phyloP scores from a whole-genome alignment of 208 protist genomes.

The Crithidia sp. region DNA sequence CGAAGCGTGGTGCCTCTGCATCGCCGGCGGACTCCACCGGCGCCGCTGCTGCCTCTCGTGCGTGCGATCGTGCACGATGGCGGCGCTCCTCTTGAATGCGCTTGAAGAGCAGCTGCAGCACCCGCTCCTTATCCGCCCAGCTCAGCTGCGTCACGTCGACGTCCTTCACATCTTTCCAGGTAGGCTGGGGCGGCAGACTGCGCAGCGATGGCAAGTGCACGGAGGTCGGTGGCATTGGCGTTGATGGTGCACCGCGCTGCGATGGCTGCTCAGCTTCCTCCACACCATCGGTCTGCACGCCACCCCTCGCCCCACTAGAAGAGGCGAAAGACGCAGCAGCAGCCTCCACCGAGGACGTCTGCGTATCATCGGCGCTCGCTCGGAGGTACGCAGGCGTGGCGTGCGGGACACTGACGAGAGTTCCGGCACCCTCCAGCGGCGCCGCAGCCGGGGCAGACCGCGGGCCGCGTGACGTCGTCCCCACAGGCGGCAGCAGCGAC shows the following conservation, averaged over 20 bases:
- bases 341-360: neutral
- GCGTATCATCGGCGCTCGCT: neutral
- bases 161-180: constrained; percentile 55
- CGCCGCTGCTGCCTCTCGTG: neutral
- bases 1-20: neutral
- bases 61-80: constrained; percentile 1
- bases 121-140: constrained; percentile 92
- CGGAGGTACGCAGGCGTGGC: constrained; percentile 15
- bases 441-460: neutral
- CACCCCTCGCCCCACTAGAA: neutral
- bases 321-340: neutral
- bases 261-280: neutral
- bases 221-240: neutral
- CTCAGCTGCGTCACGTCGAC: constrained; percentile 80
- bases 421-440: neutral
- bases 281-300: neutral
- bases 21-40: neutral
- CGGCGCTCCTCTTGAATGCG: constrained; percentile 53
- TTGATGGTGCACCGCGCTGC: neutral
- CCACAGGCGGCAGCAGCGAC: constrained; percentile 4
- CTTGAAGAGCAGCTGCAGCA: constrained; percentile 84
- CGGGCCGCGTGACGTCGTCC: neutral
- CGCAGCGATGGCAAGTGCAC: neutral
- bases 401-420: constrained; percentile 12
- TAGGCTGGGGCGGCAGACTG: constrained; percentile 50